A percentile compares a stretch with the other conserved stretches of the same genome.
Conservation (phyloP, 1,284 basidiomycete genomes). For the Cryptococcus sp. region DNA sequence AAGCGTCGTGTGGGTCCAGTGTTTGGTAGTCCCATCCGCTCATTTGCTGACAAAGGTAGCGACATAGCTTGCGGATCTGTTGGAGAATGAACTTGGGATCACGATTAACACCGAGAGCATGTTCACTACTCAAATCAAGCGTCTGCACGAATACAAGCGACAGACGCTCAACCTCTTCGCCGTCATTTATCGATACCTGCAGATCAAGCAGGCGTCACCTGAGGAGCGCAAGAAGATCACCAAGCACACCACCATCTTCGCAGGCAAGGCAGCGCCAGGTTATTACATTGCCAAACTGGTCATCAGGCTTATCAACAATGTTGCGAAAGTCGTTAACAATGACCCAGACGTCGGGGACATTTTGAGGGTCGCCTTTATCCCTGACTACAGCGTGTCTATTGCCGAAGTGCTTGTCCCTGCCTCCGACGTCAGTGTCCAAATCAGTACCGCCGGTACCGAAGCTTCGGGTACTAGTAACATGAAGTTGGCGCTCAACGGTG, state of each 20-base stretch:
- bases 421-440: constrained; percentile 87
- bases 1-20: constrained; percentile 62
- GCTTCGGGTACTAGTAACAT: constrained; percentile 68
- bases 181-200: constrained; percentile 81
- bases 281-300: constrained; percentile 62
- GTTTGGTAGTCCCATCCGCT: background rate
- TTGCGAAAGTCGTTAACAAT: constrained; percentile 76
- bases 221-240: constrained; percentile 72
- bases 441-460: constrained; percentile 91
- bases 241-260: constrained; percentile 72
- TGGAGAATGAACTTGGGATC: constrained; percentile 70
- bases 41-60: constrained; percentile 9
- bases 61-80: constrained; percentile 63
- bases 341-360: constrained; percentile 83
- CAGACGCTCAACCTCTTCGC: constrained; percentile 58
- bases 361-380: constrained; percentile 75
- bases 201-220: constrained; percentile 72
- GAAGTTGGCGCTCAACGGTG: constrained; percentile 76
- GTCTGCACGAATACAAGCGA: constrained; percentile 69
- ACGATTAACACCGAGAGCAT: constrained; percentile 70
- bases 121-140: constrained; percentile 92
- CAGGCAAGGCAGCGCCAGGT: constrained; percentile 62
- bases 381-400: constrained; percentile 76
- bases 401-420: constrained; percentile 90
- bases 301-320: constrained; percentile 89